Evolutionary conservation across 495 filamentous ascomycete species (phyloP).

Genomic region (Podospora anserina): DNA sequence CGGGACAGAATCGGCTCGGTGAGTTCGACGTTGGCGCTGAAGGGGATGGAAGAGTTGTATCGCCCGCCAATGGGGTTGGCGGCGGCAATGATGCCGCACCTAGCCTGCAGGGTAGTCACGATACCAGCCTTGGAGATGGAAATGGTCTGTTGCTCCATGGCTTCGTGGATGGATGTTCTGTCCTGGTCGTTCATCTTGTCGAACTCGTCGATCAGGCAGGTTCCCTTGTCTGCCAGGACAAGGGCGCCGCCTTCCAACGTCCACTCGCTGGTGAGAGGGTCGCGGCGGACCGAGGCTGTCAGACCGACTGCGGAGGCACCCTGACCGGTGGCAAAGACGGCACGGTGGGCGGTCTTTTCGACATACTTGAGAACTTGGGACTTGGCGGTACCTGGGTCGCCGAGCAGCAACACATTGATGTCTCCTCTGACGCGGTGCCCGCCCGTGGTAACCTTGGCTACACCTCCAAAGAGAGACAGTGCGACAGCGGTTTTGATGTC

Average conservation of each 20-base stretch:
- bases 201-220: slow-evolving; percentile 98
- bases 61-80: slow-evolving; percentile 95
- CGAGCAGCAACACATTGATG: slow-evolving; percentile 96
- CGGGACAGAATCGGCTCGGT: slow-evolving; percentile 97
- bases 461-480: slow-evolving; percentile 91
- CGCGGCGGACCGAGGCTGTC: slow-evolving; percentile 91
- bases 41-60: slow-evolving; percentile 94
- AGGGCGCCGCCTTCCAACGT: slow-evolving; percentile 95
- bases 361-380: slow-evolving; percentile 98
- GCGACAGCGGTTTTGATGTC: slow-evolving; percentile 98
- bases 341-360: slow-evolving; percentile 94
- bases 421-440: slow-evolving; percentile 91
- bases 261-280: slow-evolving; percentile 96
- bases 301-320: slow-evolving; percentile 97
- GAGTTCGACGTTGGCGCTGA: slow-evolving; percentile 92
- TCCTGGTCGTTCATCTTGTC: slow-evolving; percentile 99
- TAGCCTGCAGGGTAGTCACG: slow-evolving; percentile 95
- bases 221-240: slow-evolving; percentile 91
- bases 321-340: slow-evolving; percentile 97
- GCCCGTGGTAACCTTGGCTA: slow-evolving; percentile 83
- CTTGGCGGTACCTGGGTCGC: slow-evolving; percentile 97
- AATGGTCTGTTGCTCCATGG: slow-evolving; percentile 99
- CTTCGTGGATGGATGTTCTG: slow-evolving; percentile 96
- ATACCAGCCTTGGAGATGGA: slow-evolving; percentile 99
- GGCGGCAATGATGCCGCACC: slow-evolving; percentile 94